These are phyloP conservation scores for Chenopodium suecicum DNA, from an alignment of 148 eudicot species.

Conservation along the genomic window DNA sequence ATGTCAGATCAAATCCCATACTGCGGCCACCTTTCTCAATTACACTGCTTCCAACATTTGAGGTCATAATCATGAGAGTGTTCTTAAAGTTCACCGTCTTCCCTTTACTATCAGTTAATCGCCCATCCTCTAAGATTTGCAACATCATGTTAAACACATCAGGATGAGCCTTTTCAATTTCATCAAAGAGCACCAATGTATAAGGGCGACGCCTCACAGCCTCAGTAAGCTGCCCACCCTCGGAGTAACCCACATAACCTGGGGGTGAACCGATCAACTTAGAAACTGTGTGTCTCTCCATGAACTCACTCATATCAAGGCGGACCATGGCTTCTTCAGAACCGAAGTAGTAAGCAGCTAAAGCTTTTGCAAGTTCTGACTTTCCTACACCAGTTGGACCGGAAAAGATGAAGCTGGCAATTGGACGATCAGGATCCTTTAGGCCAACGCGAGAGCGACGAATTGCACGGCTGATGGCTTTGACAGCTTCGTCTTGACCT, in stretches of 20 bases:
- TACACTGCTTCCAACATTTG: slow-evolving; percentile 80
- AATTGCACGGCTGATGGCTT: slow-evolving; percentile 77
- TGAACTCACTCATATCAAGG: slow-evolving; percentile 87
- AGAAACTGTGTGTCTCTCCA: slow-evolving; percentile 85
- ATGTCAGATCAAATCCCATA: slow-evolving; percentile 55
- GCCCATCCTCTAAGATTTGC: slow-evolving; percentile 88
- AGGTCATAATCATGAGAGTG: slow-evolving; percentile 84
- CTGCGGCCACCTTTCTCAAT: slow-evolving; percentile 69
- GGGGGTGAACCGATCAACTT: slow-evolving; percentile 92
- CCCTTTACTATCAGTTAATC: slow-evolving; percentile 85
- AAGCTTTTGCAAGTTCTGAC: slow-evolving; percentile 76
- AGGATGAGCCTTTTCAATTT: slow-evolving; percentile 91
- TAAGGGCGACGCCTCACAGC: slow-evolving; percentile 84
- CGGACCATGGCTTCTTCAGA: slow-evolving; percentile 86
- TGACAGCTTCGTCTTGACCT: slow-evolving; percentile 94
- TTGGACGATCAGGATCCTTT: slow-evolving; percentile 76
- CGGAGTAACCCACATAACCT: slow-evolving; percentile 78
- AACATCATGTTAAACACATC: slow-evolving; percentile 93
- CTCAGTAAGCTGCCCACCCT: slow-evolving; percentile 92
- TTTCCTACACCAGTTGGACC: slow-evolving; percentile 97
- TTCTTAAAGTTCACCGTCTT: slow-evolving; percentile 82
- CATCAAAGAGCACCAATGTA: slow-evolving; percentile 77
- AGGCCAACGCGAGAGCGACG: slow-evolving; percentile 92
- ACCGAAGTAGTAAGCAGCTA: slow-evolving; percentile 84
- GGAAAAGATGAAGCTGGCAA: slow-evolving; percentile 84